A percentile compares a stretch with the other conserved stretches of the same genome.
phyloP scores from a whole-genome alignment of 768 basidiomycete species.

The Hortiboletus flavorubellus region DNA sequence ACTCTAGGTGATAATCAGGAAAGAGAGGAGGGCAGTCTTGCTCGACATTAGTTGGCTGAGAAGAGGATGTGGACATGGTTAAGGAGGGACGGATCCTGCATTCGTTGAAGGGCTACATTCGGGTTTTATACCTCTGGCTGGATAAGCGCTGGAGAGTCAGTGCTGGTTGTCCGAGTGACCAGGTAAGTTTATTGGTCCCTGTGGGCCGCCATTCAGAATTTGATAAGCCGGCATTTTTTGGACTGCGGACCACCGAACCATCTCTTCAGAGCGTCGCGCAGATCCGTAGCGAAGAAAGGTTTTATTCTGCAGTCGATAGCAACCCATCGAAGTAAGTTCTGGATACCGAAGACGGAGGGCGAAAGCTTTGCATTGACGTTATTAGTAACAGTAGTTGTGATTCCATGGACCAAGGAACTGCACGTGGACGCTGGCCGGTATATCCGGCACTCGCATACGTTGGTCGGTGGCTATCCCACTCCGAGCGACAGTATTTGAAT shows the following conservation, averaged over 20 bases:
- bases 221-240: background rate
- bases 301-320: background rate
- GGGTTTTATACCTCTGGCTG: background rate
- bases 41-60: background rate
- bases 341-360: background rate
- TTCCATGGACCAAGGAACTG: background rate
- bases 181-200: background rate
- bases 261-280: no score
- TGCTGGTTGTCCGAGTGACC: background rate
- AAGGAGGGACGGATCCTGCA: background rate
- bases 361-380: background rate
- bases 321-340: background rate
- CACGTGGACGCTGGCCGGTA: background rate
- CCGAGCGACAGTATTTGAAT: background rate
- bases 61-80: background rate
- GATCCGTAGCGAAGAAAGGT: background rate
- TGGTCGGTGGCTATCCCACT: background rate
- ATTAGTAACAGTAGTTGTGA: background rate
- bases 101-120: background rate
- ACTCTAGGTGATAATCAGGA: background rate
- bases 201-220: background rate
- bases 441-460: background rate
- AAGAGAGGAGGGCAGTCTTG: background rate
- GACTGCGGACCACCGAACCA: background rate
- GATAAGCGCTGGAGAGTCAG: background rate